Base-by-base conservation (phyloP, 2,329 filamentous ascomycete genomes). In the Botrytis deweyae region DNA sequence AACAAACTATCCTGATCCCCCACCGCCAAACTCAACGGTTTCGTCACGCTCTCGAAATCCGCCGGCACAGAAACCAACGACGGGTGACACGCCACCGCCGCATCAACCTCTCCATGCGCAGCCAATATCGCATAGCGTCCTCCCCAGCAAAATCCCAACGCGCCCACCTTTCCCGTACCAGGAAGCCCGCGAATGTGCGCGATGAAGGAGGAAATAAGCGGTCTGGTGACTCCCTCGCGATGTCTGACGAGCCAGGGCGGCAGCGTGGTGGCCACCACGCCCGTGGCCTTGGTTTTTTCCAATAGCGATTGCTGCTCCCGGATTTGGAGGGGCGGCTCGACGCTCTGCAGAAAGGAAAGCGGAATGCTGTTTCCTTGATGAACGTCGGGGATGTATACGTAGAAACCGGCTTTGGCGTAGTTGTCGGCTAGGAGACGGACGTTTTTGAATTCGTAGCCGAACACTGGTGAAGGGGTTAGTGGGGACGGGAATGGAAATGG, bases 61-160 rank as follows among this genome's bases (percentile, higher is more conserved):
- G 18, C 33, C 0, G 86, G 86, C 3, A 89, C 72, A 0, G 76
- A 78, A 38, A 90, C 74, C 36, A 84, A 76, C 66, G 84, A 87
- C 3, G 88, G 88, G 77, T 89, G 88, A 70, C 81, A 84, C 1
- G 82, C 81, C 73, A 81, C 82, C 8, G 81, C 83, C 12, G 83
- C 84, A 77, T 85, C 83, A 29, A 84, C 82, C 5, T 78, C 76
- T 22, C 78, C 78, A 40, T 84, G 83, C 14, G 84, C 82, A 12
- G 89, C 83, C 40, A 84, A 80, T 14, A 88, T 79, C 4, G 84
- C 81, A 76, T 89, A 85, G 75, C 87, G 87, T 33, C 88, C 89
- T 40, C 89, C 89, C 89, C 89, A 91, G 83, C 88, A 91, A 82
- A 89, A 91, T 0, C 89, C 89, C 0, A 87, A 86, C 0, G 84